These are phyloP conservation scores for Boletus barrowsii DNA, from an alignment of 768 basidiomycete species.

Conservation along the genomic window DNA sequence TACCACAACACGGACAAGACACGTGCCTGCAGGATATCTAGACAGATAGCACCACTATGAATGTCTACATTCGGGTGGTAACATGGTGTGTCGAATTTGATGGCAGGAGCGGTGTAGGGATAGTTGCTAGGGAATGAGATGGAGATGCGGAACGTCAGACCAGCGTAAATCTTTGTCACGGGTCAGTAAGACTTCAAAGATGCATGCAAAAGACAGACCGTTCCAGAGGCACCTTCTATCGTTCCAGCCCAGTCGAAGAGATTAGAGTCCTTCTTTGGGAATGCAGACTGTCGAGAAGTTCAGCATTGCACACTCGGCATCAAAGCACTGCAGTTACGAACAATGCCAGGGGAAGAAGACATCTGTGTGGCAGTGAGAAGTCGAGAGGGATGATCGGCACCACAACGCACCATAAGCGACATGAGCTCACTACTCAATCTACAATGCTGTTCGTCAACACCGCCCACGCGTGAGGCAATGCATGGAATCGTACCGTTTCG, in stretches of 20 bases:
- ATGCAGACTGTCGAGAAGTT: conserved; percentile 64
- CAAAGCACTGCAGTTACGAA: conserved; percentile 35
- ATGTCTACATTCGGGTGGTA: conserved; percentile 92
- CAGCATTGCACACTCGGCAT: not conserved
- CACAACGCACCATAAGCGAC: conserved; percentile 74
- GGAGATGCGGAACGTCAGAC: conserved; percentile 76
- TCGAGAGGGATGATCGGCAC: not conserved
- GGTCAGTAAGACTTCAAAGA: conserved; percentile 1
- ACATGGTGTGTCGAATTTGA: conserved; percentile 87
- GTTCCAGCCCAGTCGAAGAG: conserved; percentile 90
- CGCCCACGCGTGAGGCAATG: not conserved
- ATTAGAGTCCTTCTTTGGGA: conserved; percentile 83
- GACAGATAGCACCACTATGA: conserved; percentile 69
- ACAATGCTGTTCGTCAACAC: conserved; percentile 2
- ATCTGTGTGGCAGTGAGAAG: conserved; percentile 48
- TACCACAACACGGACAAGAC: no score
- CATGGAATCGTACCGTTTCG: conserved; percentile 63
- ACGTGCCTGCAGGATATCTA: conserved; percentile 82
- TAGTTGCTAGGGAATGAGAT: conserved; percentile 87
- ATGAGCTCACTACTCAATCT: conserved; percentile 83
- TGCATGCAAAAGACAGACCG: conserved; percentile 34
- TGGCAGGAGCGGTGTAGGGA: conserved; percentile 79
- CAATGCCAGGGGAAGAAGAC: conserved; percentile 86
- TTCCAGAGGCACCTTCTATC: conserved; percentile 77
- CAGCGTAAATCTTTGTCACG: conserved; percentile 62